Conservation (phyloP, 176 grass and related monocot species). For the Oryza glaberrima region DNA sequence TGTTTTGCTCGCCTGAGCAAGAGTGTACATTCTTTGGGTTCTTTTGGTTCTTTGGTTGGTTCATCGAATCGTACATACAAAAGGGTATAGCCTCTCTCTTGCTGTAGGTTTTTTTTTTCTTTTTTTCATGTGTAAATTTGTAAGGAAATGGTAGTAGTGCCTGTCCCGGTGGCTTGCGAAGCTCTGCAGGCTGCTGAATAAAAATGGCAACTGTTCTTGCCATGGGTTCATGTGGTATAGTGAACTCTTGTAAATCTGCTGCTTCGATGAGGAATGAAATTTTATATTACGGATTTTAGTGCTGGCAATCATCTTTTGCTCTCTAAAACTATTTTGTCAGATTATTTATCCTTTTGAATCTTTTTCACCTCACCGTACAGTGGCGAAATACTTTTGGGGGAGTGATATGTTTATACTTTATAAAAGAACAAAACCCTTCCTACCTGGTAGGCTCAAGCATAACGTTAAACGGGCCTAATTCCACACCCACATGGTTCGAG, state of each 20-base stretch:
- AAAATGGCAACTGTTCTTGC: constrained; percentile 29
- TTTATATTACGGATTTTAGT: background rate
- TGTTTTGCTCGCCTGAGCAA: constrained; percentile 14
- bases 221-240: constrained; percentile 31
- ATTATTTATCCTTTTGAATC: too few species aligned
- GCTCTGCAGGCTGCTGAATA: constrained; percentile 40
- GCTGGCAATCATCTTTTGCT: too few species aligned
- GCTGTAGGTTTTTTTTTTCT: constrained; percentile 30
- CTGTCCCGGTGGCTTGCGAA: constrained; percentile 30
- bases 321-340: too few species aligned
- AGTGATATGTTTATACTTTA: too few species aligned
- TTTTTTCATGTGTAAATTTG: constrained; percentile 38
- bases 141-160: constrained; percentile 36
- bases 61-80: constrained; percentile 32
- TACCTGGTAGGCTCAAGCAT: background rate
- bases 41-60: constrained; percentile 52
- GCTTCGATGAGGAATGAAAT: background rate
- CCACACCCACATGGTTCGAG: background rate
- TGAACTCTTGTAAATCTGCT: constrained; percentile 43
- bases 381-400: too few species aligned
- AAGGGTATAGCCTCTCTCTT: constrained; percentile 31
- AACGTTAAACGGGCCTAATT: background rate
- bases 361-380: too few species aligned
- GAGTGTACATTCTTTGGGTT: constrained; percentile 52
- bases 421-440: too few species aligned